Conservation (phyloP, 2,329 filamentous ascomycete species). For the Rosellinia necatrix region DNA sequence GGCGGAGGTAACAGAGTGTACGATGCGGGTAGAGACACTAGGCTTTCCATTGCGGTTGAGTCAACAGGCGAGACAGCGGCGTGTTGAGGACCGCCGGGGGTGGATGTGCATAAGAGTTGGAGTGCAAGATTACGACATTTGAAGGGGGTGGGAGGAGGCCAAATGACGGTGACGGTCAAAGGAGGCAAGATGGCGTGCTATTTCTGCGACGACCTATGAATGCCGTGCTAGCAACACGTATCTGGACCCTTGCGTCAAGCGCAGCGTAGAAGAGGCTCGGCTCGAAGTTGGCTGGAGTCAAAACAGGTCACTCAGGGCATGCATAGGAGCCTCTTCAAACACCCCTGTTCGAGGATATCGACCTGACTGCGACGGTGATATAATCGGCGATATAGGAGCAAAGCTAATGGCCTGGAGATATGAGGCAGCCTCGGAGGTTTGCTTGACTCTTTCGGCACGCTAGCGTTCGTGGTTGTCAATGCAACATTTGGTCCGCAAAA, state of each 20-base stretch:
- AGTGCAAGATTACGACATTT: conserved; percentile 32
- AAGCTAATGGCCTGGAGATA: not conserved
- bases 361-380: not conserved
- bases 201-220: conserved; percentile 21
- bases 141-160: conserved; percentile 20
- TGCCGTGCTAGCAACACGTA: not conserved
- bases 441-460: not conserved
- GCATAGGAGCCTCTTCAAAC: not conserved
- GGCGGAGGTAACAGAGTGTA: conserved; percentile 15
- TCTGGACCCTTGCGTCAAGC: not conserved
- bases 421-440: not conserved
- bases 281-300: not conserved
- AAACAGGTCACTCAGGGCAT: not conserved
- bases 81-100: not conserved
- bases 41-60: conserved; percentile 32
- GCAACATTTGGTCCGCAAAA: conserved; percentile 34
- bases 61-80: conserved; percentile 27
- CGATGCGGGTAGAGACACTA: conserved; percentile 26
- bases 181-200: conserved; percentile 38
- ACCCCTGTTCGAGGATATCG: conserved; percentile 15
- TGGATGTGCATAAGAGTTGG: conserved; percentile 3
- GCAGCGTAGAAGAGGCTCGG: not conserved
- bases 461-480: conserved; percentile 13
- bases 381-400: not conserved
- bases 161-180: conserved; percentile 32